Percentiles rank a stretch among this genome's conserved stretches.
Conservation (phyloP, 1,139 yeast species). For the Hemisphaericaspora subhashii region DNA sequence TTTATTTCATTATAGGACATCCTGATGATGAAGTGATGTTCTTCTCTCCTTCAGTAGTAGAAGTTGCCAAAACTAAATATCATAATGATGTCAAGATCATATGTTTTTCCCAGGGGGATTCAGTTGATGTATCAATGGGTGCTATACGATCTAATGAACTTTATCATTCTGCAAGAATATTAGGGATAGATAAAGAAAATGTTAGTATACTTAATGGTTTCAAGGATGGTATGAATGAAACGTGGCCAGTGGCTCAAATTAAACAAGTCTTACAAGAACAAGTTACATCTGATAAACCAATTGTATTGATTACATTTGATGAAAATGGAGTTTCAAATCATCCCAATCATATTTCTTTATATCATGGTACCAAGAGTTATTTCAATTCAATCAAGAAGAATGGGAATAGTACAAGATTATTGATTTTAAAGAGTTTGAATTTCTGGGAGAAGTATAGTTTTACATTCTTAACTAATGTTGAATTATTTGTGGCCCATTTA, state of each 20-base stretch:
- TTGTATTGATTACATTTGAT: conserved; percentile 75
- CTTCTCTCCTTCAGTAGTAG: conserved; percentile 77
- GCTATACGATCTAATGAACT: conserved; percentile 59
- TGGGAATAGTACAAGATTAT: conserved; percentile 25
- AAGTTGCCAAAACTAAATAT: conserved; percentile 47
- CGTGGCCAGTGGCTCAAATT: conserved; percentile 60
- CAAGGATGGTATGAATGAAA: conserved; percentile 70
- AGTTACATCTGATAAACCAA: conserved; percentile 13
- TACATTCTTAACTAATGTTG: conserved; percentile 48
- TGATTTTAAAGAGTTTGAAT: conserved; percentile 46
- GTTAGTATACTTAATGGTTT: conserved; percentile 48
- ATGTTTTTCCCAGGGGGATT: conserved; percentile 77
- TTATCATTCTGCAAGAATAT: conserved; percentile 50
- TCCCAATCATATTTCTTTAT: conserved; percentile 75
- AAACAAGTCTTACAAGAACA: conserved; percentile 24
- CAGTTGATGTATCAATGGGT: conserved; percentile 68
- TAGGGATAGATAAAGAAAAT: conserved; percentile 51
- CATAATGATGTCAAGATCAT: conserved; percentile 56
- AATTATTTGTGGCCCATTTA: conserved; percentile 37
- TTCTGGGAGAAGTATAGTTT: conserved; percentile 54
- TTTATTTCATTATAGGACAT: conserved; percentile 76
- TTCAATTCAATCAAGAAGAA: conserved; percentile 12
- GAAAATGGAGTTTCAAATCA: conserved; percentile 80
- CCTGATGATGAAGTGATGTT: conserved; percentile 99
- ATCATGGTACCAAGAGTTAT: conserved; percentile 51